A percentile compares a stretch with the other conserved stretches of the same genome.
These are phyloP conservation scores for Mrakia hoshinonis DNA, from an alignment of 768 basidiomycete species.

Conservation along the genomic window DNA sequence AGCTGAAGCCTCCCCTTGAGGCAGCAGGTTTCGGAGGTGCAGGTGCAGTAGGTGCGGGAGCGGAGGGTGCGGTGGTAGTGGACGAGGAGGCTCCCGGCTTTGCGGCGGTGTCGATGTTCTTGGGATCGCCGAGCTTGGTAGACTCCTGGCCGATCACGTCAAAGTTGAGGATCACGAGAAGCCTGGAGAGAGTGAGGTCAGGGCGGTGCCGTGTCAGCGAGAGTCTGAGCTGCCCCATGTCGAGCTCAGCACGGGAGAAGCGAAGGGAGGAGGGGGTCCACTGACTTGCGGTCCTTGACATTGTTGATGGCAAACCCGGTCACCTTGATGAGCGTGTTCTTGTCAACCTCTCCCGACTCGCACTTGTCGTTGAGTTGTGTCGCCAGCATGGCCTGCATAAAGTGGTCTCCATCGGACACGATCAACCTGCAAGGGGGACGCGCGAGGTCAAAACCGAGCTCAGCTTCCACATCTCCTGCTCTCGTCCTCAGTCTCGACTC, in stretches of 20 bases:
- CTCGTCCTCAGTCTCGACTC: too few species aligned
- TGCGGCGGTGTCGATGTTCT: constrained; percentile 17
- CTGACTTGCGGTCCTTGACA: constrained; percentile 71
- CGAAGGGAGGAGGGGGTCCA: neutral
- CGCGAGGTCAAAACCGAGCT: neutral
- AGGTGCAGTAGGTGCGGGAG: constrained; percentile 36
- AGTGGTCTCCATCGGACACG: constrained; percentile 78
- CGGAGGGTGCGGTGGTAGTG: constrained; percentile 32
- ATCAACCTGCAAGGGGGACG: constrained; percentile 52
- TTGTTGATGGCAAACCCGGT: constrained; percentile 71
- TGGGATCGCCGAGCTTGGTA: constrained; percentile 26
- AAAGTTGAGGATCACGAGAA: constrained; percentile 67
- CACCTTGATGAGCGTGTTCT: constrained; percentile 60
- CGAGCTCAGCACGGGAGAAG: neutral
- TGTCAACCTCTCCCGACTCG: constrained; percentile 53
- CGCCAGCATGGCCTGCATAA: constrained; percentile 87
- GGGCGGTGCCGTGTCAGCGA: neutral
- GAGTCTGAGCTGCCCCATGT: neutral
- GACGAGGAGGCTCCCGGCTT: constrained; percentile 31
- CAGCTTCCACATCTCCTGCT: too few species aligned
- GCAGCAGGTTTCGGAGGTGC: constrained; percentile 33
- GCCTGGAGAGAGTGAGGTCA: constrained; percentile 44
- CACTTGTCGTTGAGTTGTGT: constrained; percentile 77
- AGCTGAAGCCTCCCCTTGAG: constrained; percentile 24
- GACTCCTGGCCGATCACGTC: constrained; percentile 12